Evolutionary conservation across 2,329 filamentous ascomycete genomes (phyloP).

Genomic region (Dactylellina sp.): DNA sequence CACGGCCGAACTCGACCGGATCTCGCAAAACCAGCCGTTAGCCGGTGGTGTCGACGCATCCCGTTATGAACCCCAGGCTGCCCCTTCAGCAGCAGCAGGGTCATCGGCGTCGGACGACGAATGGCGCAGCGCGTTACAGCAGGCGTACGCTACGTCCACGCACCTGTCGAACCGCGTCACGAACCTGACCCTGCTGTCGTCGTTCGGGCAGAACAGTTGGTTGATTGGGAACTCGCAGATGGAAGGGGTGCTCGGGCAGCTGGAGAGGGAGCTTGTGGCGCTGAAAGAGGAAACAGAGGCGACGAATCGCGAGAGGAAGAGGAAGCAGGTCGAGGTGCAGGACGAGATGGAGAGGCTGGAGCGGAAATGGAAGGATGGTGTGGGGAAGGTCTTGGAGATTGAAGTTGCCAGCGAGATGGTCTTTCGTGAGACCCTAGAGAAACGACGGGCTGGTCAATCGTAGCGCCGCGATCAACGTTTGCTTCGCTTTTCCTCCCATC

Average conservation of each 20-base stretch:
- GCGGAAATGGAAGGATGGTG: constrained; percentile 80
- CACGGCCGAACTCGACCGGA: constrained; percentile 75
- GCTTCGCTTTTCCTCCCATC: background rate
- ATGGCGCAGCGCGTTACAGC: constrained; percentile 41
- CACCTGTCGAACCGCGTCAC: constrained; percentile 68
- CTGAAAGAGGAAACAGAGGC: constrained; percentile 77
- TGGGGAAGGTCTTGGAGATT: constrained; percentile 84
- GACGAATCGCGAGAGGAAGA: constrained; percentile 76
- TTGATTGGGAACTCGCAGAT: constrained; percentile 83
- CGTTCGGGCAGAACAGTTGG: constrained; percentile 90
- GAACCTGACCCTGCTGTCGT: constrained; percentile 79
- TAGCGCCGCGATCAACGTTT: constrained; percentile 56
- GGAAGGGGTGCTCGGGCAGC: constrained; percentile 75
- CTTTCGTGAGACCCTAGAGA: constrained; percentile 74
- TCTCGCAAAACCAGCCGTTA: constrained; percentile 72
- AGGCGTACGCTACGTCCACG: constrained; percentile 58
- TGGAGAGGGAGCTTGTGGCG: constrained; percentile 81
- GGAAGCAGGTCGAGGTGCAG: constrained; percentile 76
- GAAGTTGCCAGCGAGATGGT: constrained; percentile 84
- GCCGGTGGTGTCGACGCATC: constrained; percentile 75
- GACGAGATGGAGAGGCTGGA: constrained; percentile 81
- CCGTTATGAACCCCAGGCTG: constrained; percentile 83
- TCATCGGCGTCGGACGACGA: constrained; percentile 8
- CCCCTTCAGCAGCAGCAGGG: constrained; percentile 62
- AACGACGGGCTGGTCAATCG: constrained; percentile 66